Conservation (phyloP, 306 rosid species). For the Corylus heterophylla region DNA sequence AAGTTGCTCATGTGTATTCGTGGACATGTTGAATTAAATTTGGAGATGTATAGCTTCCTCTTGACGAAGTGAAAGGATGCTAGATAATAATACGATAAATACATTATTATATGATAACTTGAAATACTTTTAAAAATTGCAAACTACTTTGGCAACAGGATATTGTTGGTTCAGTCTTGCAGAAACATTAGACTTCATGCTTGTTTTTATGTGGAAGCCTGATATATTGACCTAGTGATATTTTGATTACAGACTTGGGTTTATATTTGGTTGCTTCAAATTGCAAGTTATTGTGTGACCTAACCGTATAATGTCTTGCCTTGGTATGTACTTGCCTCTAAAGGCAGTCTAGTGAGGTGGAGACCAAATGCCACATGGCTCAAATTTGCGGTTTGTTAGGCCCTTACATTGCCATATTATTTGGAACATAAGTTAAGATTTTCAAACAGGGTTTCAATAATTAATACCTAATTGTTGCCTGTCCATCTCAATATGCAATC, state of each 20-base stretch:
- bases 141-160: neutral
- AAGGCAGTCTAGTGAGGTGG: neutral
- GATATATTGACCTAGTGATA: neutral
- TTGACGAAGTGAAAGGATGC: neutral
- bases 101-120: neutral
- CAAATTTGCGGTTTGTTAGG: neutral
- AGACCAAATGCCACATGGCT: neutral
- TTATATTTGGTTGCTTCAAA: conserved; percentile 2
- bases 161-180: neutral
- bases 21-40: neutral
- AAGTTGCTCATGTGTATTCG: neutral
- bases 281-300: neutral
- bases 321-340: neutral
- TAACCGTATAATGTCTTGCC: neutral
- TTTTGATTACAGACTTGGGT: neutral
- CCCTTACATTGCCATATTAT: neutral
- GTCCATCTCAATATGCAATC: neutral
- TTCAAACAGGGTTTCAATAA: neutral
- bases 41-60: neutral
- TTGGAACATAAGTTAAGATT: neutral
- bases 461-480: neutral
- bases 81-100: neutral
- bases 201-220: neutral
- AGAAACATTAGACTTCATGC: neutral
- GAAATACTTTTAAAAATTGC: neutral